A percentile compares a stretch with the other conserved stretches of the same genome.
These are phyloP conservation scores for Ormosia semicastrata DNA, from an alignment of 306 rosid species.

Conservation along the genomic window DNA sequence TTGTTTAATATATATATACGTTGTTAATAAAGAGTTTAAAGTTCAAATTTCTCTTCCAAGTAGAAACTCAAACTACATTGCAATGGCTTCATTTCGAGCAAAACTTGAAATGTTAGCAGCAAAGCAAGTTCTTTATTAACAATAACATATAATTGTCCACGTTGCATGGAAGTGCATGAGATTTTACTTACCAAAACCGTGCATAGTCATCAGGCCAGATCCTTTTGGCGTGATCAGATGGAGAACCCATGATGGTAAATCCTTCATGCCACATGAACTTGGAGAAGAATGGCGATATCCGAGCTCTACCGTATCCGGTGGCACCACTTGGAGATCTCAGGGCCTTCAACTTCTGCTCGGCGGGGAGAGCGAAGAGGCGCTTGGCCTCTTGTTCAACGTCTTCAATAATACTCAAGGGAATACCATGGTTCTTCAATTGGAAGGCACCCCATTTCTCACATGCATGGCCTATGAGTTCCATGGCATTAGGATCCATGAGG, in stretches of 20 bases:
- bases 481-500: constrained; percentile 56
- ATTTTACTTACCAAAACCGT: constrained; percentile 61
- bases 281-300: constrained; percentile 59
- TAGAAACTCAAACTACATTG: not conserved
- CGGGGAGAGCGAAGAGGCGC: constrained; percentile 55
- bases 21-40: not conserved
- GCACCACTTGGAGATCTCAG: constrained; percentile 39
- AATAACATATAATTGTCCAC: constrained; percentile 3
- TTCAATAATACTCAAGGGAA: constrained; percentile 37
- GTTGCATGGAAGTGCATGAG: constrained; percentile 60
- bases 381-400: constrained; percentile 43
- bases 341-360: constrained; percentile 50
- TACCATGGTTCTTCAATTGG: constrained; percentile 61
- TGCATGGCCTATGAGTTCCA: constrained; percentile 46
- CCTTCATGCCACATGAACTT: constrained; percentile 93
- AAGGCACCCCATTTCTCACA: constrained; percentile 75
- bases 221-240: constrained; percentile 47
- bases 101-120: not conserved
- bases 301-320: constrained; percentile 70
- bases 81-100: not conserved
- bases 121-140: not conserved
- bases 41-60: not conserved
- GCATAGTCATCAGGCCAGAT: constrained; percentile 63
- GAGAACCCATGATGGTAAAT: constrained; percentile 69
- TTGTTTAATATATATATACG: not conserved